Percentiles rank a stretch among this genome's conserved stretches.
phyloP scores from a whole-genome alignment of 208 protist genomes.

The Leishmania tarentolae region DNA sequence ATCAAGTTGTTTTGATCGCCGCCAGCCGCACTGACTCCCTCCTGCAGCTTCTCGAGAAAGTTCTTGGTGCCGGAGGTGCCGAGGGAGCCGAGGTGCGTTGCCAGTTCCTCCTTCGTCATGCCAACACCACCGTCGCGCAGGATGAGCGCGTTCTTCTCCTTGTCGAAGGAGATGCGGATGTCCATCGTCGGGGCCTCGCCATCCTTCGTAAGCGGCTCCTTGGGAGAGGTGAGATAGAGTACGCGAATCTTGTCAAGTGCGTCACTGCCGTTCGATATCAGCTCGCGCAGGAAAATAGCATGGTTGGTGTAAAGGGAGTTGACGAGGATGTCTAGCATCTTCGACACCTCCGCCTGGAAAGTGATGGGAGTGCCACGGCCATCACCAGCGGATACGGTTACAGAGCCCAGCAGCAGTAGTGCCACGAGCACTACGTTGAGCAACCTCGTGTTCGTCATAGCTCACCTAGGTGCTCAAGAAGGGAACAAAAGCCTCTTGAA shows the following conservation, averaged over 20 bases:
- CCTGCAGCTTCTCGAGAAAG: constrained; percentile 91
- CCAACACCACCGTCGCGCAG: constrained; percentile 99
- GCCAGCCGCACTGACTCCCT: constrained; percentile 16
- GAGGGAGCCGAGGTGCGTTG: constrained; percentile 99
- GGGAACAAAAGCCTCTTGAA: neutral
- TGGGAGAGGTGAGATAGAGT: constrained; percentile 94
- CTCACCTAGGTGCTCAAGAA: neutral
- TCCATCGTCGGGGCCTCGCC: constrained; percentile 87
- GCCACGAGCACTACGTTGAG: constrained; percentile 40
- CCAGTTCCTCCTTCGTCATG: constrained; percentile 99
- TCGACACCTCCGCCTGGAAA: constrained; percentile 97
- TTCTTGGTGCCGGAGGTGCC: constrained; percentile 99
- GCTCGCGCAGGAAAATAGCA: constrained; percentile 99
- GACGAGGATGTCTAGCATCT: constrained; percentile 99
- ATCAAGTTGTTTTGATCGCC: constrained; percentile 96
- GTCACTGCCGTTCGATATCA: constrained; percentile 99
- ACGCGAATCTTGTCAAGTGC: constrained; percentile 99
- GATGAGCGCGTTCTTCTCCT: constrained; percentile 92
- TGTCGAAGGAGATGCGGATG: constrained; percentile 91
- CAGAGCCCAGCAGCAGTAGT: constrained; percentile 42
- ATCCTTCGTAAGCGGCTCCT: constrained; percentile 78
- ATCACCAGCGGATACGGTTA: constrained; percentile 27
- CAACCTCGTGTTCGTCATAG: constrained; percentile 18
- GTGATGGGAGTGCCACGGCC: constrained; percentile 59
- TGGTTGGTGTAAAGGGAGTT: constrained; percentile 99